A percentile compares a stretch with the other conserved stretches of the same genome.
Evolutionary conservation across 2,329 filamentous ascomycete genomes (phyloP).

Genomic region (Leptographium lundbergii): DNA sequence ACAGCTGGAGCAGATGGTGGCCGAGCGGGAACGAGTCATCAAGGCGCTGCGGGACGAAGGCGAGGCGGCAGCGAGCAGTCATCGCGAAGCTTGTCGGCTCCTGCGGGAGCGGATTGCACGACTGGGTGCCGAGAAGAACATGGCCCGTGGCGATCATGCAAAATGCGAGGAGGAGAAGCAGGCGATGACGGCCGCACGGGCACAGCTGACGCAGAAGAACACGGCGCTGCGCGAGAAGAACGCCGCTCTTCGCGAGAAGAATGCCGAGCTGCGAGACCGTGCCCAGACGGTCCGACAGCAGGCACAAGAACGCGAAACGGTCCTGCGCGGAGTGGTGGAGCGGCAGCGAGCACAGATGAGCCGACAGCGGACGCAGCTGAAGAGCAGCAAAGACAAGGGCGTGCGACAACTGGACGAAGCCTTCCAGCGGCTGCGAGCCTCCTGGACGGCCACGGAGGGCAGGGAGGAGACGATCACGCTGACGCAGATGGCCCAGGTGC

Average conservation of each 20-base stretch:
- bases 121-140: constrained; percentile 11
- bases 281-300: constrained; percentile 6
- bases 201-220: constrained; percentile 4
- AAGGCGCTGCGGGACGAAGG: constrained; percentile 11
- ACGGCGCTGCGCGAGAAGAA: constrained; percentile 1
- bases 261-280: constrained; percentile 1
- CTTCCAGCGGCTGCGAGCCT: constrained; percentile 11
- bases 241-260: not conserved
- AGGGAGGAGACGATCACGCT: constrained; percentile 10
- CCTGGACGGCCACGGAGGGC: constrained; percentile 7
- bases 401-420: constrained; percentile 13
- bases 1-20: constrained; percentile 12
- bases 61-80: constrained; percentile 10
- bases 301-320: constrained; percentile 6
- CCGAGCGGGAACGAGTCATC: constrained; percentile 13
- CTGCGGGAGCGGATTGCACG: constrained; percentile 11
- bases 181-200: constrained; percentile 3
- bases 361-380: constrained; percentile 3
- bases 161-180: constrained; percentile 10
- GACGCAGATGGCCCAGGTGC: constrained; percentile 9
- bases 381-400: constrained; percentile 8
- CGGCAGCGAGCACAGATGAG: constrained; percentile 7
- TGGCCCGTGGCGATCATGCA: constrained; percentile 12
- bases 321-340: constrained; percentile 6
- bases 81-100: constrained; percentile 11